These are phyloP conservation scores for Alternaria incomplexa DNA, from an alignment of 2,329 filamentous ascomycete species.

Conservation along the genomic window DNA sequence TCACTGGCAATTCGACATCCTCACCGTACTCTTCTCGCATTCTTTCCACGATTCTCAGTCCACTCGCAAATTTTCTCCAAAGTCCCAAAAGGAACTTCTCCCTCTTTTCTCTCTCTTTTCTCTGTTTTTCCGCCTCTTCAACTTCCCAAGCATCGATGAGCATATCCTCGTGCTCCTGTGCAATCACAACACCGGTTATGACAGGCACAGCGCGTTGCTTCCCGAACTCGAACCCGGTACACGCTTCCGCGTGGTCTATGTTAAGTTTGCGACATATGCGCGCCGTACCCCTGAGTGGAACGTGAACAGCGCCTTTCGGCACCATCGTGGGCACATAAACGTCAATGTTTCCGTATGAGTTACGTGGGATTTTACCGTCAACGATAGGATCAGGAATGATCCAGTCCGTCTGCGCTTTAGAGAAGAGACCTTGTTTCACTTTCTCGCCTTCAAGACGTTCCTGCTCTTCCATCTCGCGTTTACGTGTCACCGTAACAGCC, in stretches of 20 bases:
- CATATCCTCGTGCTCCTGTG: slow-evolving; percentile 75
- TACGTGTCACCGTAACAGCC: slow-evolving; percentile 85
- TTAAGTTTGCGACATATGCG: slow-evolving; percentile 82
- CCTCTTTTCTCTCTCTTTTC: slow-evolving; percentile 81
- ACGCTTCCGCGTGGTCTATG: slow-evolving; percentile 91
- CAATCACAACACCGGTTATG: slow-evolving; percentile 87
- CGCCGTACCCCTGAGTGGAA: slow-evolving; percentile 77
- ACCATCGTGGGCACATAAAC: slow-evolving; percentile 95
- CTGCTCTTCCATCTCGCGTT: slow-evolving; percentile 86
- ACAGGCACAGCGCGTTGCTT: slow-evolving; percentile 92
- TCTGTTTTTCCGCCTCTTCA: slow-evolving; percentile 75
- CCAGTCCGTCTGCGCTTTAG: slow-evolving; percentile 86
- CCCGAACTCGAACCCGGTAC: slow-evolving; percentile 95
- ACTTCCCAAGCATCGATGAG: slow-evolving; percentile 77
- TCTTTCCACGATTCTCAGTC: slow-evolving; percentile 71
- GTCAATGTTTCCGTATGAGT: slow-evolving; percentile 95
- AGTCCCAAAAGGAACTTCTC: slow-evolving; percentile 73
- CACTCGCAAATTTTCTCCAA: slow-evolving; percentile 89
- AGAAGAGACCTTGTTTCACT: slow-evolving; percentile 84
- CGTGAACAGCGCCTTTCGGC: slow-evolving; percentile 80
- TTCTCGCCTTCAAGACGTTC: slow-evolving; percentile 80
- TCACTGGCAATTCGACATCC: slow-evolving; percentile 66
- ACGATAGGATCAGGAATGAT: slow-evolving; percentile 89
- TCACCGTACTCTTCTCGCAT: slow-evolving; percentile 44
- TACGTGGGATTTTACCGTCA: slow-evolving; percentile 89